Evolutionary conservation across 2,329 filamentous ascomycete species (phyloP), one percentile per base, ranked within the genome.

Genomic region (Nemania sp.): DNA sequence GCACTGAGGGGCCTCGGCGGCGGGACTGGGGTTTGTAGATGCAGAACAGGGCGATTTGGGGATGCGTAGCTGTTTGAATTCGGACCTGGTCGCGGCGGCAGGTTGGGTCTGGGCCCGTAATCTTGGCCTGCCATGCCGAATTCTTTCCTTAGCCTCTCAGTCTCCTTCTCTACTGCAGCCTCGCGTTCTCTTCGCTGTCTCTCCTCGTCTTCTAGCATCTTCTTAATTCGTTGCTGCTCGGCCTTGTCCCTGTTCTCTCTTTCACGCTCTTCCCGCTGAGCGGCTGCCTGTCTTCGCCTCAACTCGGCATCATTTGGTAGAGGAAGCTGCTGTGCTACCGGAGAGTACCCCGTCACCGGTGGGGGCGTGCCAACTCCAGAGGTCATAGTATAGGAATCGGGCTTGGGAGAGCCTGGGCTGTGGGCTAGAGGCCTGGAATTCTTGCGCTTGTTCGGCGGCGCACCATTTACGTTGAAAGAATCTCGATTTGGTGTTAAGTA

Each of bases 121-220:
- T 73, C 68, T 64, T 80, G 77, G 0, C 77, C 76, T 45, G 78
- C 72, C 40, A 83, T 76, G 42, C 89, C 88, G 63, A 90, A 92
- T 62, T 86, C 71, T 61, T 77, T 82, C 19, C 83, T 77, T 30
- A 99, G 75, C 1, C 91, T 80, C 68, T 94, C 90, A 0, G 94
- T 97, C 73, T 99, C 93, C 57, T 80, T 81, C 17, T 92, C 86
- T 1, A 92, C 74, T 61, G 82, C 81, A 8, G 78, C 81, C 26
- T 86, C 80, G 53, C 77, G 76, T 26, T 72, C 72, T 22, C 73
- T 79, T 0, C 75, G 78, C 62, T 88, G 85, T 51, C 78, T 80
- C 22, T 87, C 83, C 66, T 91, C 88, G 37, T 79, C 75, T 43
- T 86, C 81, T 4, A 89, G 77, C 79, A 88, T 86, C 64, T 79